phyloP scores from a whole-genome alignment of 2,329 filamentous ascomycete species.

The Alternaria conjuncta region DNA sequence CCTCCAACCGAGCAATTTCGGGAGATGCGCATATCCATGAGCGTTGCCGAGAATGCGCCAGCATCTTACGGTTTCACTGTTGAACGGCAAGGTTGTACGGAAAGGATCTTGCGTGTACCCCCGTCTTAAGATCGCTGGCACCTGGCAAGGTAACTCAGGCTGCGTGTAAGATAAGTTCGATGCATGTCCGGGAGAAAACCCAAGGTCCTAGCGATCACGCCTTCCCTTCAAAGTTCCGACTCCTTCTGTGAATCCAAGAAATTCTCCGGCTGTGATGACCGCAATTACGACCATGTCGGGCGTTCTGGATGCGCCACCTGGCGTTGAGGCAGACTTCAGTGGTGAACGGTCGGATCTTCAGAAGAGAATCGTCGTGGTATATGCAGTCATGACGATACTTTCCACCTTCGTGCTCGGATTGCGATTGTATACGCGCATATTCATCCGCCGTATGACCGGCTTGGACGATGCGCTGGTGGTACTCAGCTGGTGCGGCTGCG shows the following conservation, averaged over 20 bases:
- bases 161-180: slow-evolving; percentile 13
- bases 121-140: slow-evolving; percentile 2
- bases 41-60: not conserved
- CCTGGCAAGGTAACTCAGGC: slow-evolving; percentile 4
- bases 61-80: slow-evolving; percentile 14
- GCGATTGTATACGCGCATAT: slow-evolving; percentile 25
- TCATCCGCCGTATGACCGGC: slow-evolving; percentile 15
- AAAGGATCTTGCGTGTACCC: not conserved
- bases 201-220: not conserved
- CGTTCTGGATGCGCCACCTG: slow-evolving; percentile 14
- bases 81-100: slow-evolving; percentile 7
- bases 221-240: not conserved
- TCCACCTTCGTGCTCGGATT: slow-evolving; percentile 17
- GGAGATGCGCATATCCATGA: not conserved
- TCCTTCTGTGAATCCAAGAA: not conserved
- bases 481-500: slow-evolving; percentile 22
- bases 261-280: slow-evolving; percentile 1
- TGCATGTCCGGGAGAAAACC: not conserved
- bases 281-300: slow-evolving; percentile 6
- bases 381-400: slow-evolving; percentile 17
- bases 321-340: slow-evolving; percentile 12
- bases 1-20: not conserved
- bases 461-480: slow-evolving; percentile 21
- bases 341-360: slow-evolving; percentile 18
- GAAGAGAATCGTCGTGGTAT: slow-evolving; percentile 15